Evolutionary conservation across 2,329 filamentous ascomycete genomes (phyloP), one percentile per base, ranked within the genome.

Genomic region (Trichoderma asperellum): DNA sequence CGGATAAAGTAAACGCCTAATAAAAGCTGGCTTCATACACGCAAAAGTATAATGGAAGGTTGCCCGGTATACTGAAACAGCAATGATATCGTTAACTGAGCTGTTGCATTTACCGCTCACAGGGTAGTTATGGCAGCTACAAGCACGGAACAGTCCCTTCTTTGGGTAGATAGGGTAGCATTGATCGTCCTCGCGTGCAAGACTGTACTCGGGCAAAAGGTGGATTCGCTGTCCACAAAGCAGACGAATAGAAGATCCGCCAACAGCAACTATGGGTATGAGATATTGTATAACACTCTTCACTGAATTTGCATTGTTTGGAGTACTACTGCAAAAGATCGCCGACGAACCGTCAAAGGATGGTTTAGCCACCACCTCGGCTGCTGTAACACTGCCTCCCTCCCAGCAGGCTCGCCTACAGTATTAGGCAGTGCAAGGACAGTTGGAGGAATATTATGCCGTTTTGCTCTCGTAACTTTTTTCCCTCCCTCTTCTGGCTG

Each of bases 291-390:
- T n/a, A 57, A 32, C 21, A 29, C 29, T 56, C 27, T 21, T 49
- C 34, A 29, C 40, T 24, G 14, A 35, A 27, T 29, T n/a, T 40
- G 63, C 37, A 35, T 24, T 47, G n/a, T 49, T 37, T 49, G 49
- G 37, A 67, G 32, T 59, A 21, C 64, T 59, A 21, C 64, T 43
- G 32, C n/a, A 59, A 32, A 59, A 59, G 64, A 67, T 37, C 64
- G 40, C 64, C 64, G 55, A 59, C 40, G 64, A 29, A 35, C 40
- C 64, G 64, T 52, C 55, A 67, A n/a, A 57, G 27, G 21, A 43
- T 37, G 64, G 37, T 21, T 10, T 32, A 43, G 52, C 37, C 40
- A 37, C 40, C 55, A 67, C 5, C 40, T 37, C 29, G 37, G 55
- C 35, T 37, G 53, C 24, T 58, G 63, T 34, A 58, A 34, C 63